Base-by-base conservation (phyloP, 2,329 filamentous ascomycete genomes). In the Plectosphaerella plurivora region DNA sequence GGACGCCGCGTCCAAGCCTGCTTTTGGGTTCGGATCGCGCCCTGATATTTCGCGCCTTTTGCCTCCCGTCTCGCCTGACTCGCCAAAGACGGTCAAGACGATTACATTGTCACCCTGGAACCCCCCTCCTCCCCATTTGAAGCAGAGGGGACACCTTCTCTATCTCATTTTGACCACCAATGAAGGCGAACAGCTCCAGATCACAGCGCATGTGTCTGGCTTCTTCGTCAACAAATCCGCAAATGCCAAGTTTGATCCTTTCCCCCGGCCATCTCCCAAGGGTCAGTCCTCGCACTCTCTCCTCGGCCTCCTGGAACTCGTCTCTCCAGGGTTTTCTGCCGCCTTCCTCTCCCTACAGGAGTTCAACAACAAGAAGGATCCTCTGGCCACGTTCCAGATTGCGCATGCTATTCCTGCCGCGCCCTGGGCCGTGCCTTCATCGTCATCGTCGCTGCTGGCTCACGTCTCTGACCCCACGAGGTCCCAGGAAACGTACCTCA, bases 201-300 rank as follows among this genome's bases (percentile, higher is more conserved):
- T 99, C 64, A 99, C 95, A 10, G 84, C 90, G 14, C 91, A 97
- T 63, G 88, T 96, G 49, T 92, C 91, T 14, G 94, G 94, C 18
- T 99, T 99, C 77, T 99, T 87, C 69, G 88, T 97, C 64, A 99
- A 96, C 80, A 96, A 92, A 71, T 97, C 89, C 28, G 94, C 91
- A 51, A 97, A 94, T 72, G 83, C 82, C 73, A 97, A 94, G 72
- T 99, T 99, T 63, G 94, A 97, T 68, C 94, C 94, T 10, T 86
- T 84, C 60, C 92, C 92, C 7, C 84, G 88, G 57, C 78, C 84
- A 36, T 79, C 87, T 15, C 89, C 91, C 24, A 97, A 96, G 74
- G 84, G 83, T 37, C 79, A 83, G 61, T 81, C 84, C 16, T 85
- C 91, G 3, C 94, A 97, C 73, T 99, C 94, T 11, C 80, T 99